Base-by-base conservation (phyloP, 305 asterid species). In the Striga hermonthica region DNA sequence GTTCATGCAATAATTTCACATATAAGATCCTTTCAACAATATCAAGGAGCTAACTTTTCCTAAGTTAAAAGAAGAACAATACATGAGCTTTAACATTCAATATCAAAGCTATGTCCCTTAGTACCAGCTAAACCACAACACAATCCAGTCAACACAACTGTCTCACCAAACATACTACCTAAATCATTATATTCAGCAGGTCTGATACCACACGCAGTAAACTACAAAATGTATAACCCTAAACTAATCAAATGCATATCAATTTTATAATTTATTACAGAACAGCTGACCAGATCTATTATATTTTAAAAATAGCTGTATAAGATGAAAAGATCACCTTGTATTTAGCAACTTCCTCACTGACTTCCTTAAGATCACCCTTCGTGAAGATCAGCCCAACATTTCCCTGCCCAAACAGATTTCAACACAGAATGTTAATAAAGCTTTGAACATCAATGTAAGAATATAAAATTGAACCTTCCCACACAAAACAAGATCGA, bases 331-430 rank as follows among this genome's bases (percentile, higher is more conserved):
- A 22, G 2, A 0, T 9, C 16, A 89, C 98, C 98, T 89, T 86
- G 86, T 89, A 91, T 70, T 89, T 91, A 0, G 78, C 80, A 15
- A 91, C 91, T 72, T 91, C 98, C 73, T 91, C 98, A 4, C 95
- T 82, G 38, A 91, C 96, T 85, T 91, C 98, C 89, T 91, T 91
- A 76, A 91, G 60, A 69, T 91, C 98, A 41, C 96, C 97, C 84
- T 88, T 91, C 59, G 98, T 89, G 52, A 89, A 91, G 71, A 91
- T 91, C 84, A 91, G 58, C 1, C 98, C 98, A 40, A 91, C 98
- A 66, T 91, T 91, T 31, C 98, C 98, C 98, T 86, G 55, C 43
- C 47, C 13, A 7, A 48, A 41, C 4, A 37, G 41, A 38, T 9
- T 8, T 11, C n/a, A 61, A 48, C 10, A 43, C 37, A 54, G 12